phyloP scores from a whole-genome alignment of 805 yeast genomes.

The Isabelozyma heimii region DNA sequence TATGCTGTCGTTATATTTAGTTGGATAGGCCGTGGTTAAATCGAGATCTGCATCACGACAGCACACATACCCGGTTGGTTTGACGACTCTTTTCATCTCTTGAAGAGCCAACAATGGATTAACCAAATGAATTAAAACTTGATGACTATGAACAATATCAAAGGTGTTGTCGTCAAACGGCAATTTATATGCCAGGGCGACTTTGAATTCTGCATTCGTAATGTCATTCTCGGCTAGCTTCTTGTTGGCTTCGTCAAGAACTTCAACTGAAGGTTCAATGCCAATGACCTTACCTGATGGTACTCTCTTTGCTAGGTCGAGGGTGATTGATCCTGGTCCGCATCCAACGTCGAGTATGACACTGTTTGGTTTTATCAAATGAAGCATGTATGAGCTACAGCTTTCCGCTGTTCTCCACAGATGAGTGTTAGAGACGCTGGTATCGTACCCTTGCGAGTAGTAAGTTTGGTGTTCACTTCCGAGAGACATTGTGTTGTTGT shows the following conservation, averaged over 20 bases:
- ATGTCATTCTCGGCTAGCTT: slow-evolving; percentile 5
- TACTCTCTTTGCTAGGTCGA: slow-evolving; percentile 29
- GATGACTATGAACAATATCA: slow-evolving; percentile 39
- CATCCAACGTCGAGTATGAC: slow-evolving; percentile 40
- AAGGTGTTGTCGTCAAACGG: slow-evolving; percentile 34
- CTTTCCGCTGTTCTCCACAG: slow-evolving; percentile 32
- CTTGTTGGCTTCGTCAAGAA: slow-evolving; percentile 21
- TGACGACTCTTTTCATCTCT: slow-evolving; percentile 36
- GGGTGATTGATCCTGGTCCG: slow-evolving; percentile 42
- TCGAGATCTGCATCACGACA: slow-evolving; percentile 28
- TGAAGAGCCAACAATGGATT: slow-evolving; percentile 29
- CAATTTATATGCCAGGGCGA: slow-evolving; percentile 27
- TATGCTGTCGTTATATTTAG: slow-evolving; percentile 7
- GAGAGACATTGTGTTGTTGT: background rate
- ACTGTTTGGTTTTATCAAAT: slow-evolving; percentile 20
- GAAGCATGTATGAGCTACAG: slow-evolving; percentile 21
- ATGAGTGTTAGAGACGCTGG: slow-evolving; percentile 24
- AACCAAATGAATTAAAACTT: slow-evolving; percentile 34
- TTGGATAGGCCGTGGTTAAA: slow-evolving; percentile 15
- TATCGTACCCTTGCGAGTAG: slow-evolving; percentile 19
- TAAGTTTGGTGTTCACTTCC: slow-evolving; percentile 16
- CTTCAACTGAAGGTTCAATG: slow-evolving; percentile 26
- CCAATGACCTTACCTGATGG: slow-evolving; percentile 26
- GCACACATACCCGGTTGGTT: slow-evolving; percentile 31
- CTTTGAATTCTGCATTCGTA: slow-evolving; percentile 18